Evolutionary conservation across 1,139 yeast species (phyloP).

Genomic region (Meyerozyma athensensis): DNA sequence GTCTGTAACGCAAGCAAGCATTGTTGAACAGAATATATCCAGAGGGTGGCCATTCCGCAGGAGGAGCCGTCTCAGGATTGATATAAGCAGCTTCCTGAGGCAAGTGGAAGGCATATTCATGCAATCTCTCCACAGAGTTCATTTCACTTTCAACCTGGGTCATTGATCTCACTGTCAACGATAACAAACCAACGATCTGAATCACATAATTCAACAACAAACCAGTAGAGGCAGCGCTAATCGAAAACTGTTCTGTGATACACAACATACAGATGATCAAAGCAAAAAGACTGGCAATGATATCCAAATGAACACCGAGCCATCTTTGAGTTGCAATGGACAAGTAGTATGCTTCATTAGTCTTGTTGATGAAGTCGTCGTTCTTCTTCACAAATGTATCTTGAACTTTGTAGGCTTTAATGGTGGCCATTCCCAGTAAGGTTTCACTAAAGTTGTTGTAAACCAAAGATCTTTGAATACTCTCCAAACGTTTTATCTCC

Average conservation of each 20-base stretch:
- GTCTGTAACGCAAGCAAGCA: conserved; percentile 66
- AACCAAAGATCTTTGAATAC: conserved; percentile 14
- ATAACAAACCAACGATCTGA: conserved; percentile 44
- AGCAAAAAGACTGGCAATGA: conserved; percentile 18
- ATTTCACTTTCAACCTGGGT: conserved; percentile 77
- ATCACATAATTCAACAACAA: conserved; percentile 59
- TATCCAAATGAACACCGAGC: conserved; percentile 15
- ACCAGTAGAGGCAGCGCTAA: conserved; percentile 67
- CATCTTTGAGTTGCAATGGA: conserved; percentile 17
- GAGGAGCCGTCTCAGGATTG: conserved; percentile 52
- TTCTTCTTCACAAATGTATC: conserved; percentile 12
- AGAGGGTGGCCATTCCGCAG: conserved; percentile 38
- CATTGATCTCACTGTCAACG: conserved; percentile 45
- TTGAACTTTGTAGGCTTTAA: conserved; percentile 14
- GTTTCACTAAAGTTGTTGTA: conserved; percentile 15
- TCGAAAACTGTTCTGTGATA: conserved; percentile 56
- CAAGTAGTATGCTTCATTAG: conserved; percentile 17
- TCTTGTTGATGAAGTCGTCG: conserved; percentile 13
- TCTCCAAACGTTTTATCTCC: conserved; percentile 36
- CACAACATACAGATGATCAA: conserved; percentile 55
- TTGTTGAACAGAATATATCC: conserved; percentile 53
- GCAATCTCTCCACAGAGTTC: conserved; percentile 82
- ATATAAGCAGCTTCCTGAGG: conserved; percentile 36
- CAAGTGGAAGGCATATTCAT: conserved; percentile 54
- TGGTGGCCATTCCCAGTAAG: conserved; percentile 17